These are phyloP conservation scores for Botrytis paeoniae DNA, from an alignment of 2,329 filamentous ascomycete species.

Conservation along the genomic window DNA sequence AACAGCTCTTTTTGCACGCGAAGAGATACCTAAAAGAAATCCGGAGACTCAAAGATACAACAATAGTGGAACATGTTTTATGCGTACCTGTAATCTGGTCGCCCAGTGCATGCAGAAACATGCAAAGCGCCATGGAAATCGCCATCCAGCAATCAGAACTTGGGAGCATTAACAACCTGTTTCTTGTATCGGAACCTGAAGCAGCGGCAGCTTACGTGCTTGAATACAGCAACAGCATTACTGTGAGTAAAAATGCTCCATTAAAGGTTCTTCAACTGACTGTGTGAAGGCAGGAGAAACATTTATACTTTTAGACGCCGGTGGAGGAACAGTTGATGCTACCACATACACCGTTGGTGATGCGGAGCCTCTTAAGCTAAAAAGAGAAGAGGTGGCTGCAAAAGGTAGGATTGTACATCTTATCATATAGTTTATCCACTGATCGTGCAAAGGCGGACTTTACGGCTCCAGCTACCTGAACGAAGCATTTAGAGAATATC, in stretches of 20 bases:
- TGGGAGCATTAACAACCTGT: conserved; percentile 29
- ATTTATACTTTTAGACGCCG: conserved; percentile 31
- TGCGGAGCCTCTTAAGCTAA: conserved; percentile 27
- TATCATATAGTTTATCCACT: neutral
- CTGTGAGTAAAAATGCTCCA: neutral
- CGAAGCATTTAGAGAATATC: conserved; percentile 20
- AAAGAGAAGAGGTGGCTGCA: conserved; percentile 26
- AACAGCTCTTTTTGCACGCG: conserved; percentile 22
- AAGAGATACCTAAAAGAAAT: conserved; percentile 15
- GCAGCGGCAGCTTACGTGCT: conserved; percentile 19
- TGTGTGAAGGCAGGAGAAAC: conserved; percentile 24
- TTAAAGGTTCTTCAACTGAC: neutral
- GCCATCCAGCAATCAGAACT: conserved; percentile 18
- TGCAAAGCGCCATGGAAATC: conserved; percentile 24
- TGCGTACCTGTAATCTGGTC: conserved; percentile 25
- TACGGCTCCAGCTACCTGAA: conserved; percentile 27
- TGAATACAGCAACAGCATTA: conserved; percentile 15
- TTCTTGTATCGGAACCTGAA: conserved; percentile 30
- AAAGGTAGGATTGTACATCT: conserved; percentile 19
- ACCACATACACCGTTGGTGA: conserved; percentile 31
- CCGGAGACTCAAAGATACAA: neutral
- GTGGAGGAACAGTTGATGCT: conserved; percentile 35
- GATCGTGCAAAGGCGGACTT: conserved; percentile 11
- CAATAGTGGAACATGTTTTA: conserved; percentile 22
- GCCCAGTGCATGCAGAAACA: conserved; percentile 22